Evolutionary conservation across 169 alveolate genomes (phyloP), one percentile per base, ranked within the genome.

Genomic region (Sarcocystis neurona): DNA sequence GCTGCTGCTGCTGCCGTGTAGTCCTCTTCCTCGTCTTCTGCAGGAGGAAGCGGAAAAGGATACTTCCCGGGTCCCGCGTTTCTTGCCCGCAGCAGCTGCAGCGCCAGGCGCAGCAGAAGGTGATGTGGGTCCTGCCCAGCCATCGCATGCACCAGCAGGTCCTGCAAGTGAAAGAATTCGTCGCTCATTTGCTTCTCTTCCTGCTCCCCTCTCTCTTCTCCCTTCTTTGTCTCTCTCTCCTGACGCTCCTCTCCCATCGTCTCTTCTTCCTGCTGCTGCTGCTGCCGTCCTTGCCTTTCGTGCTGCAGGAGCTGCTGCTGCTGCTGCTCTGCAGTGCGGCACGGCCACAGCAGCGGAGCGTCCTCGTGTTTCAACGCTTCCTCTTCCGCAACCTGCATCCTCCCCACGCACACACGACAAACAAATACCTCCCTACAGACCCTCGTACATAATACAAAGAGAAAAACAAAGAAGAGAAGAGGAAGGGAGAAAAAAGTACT

Each of bases 91-190:
- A 72, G 82, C 18, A 72, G 56, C 34, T 72, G 82, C 34, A 72
- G 56, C 18, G 41, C 56, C 34, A 72, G 82, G 41, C n/a, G 82
- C 10, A 72, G 41, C 1, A 72, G 56, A 72, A 43, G 47, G 27
- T 72, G 47, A 39, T 39, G 82, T 0, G 39, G n/a, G 82, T 72
- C 82, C 56, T 43, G 58, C 41, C 41, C 47, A 0, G 41, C 53
- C 58, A 72, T 0, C 47, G 82, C 82, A 18, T 72, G 58, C 3
- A 72, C 34, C 47, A 72, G 56, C 39, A 72, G 82, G 34, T 72
- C 82, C 27, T 72, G 82, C 82, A 72, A 39, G 50, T 41, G 82
- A 20, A 72, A 72, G 32, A 72, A 72, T 18, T 72, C 82, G 34
- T 47, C 39, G 34, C 56, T 0, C 82, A 72, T 72, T 27, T 43